Evolutionary conservation across 495 filamentous ascomycete species (phyloP), one percentile per base, ranked within the genome.

Genomic region (Stereocaulon alpinum): DNA sequence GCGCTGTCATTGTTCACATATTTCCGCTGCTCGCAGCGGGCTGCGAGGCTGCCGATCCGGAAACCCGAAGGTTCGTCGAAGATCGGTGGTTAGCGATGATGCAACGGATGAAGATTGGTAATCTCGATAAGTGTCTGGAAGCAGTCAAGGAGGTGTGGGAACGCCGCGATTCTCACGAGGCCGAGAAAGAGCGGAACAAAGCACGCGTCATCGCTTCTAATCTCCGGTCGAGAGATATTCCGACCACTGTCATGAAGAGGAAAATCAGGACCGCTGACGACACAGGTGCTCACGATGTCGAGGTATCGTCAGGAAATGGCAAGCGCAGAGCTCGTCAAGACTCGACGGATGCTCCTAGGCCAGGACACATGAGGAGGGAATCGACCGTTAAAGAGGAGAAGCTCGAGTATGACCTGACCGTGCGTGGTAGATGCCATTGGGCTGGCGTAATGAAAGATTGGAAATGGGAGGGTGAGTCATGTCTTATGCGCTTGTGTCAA

Each of bases 371-470:
- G 30, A 37, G 29, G 9, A 20, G 49, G 34, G 49, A 37, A n/a
- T 12, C 17, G 3, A 18, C 29, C 12, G 0, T 22, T 0, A 52
- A 37, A 6, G 29, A 40, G 57, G 76, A 82, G 54, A 74, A 77
- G 44, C 76, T 83, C 51, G 84, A 86, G 63, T 75, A 74, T 60
- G 83, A 86, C 52, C 74, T 80, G 66, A 88, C 84, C 17, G 82
- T 90, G 17, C 76, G 81, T 55, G 86, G 87, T 14, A 72, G 74
- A 40, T 72, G 86, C 62, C 87, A 91, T 69, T 91, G 87, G 87
- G 76, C 86, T 14, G 83, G 85, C 57, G 84, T 91, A 48, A 91
- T 91, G 87, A 80, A 81, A 60, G 86, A 89, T 59, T 87, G 82
- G 82, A 74, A 78, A 17, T 91, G 87, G 87, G 87, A 90, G 78